phyloP scores from a whole-genome alignment of 768 basidiomycete species.

The Chlorophyllum brunneum region DNA sequence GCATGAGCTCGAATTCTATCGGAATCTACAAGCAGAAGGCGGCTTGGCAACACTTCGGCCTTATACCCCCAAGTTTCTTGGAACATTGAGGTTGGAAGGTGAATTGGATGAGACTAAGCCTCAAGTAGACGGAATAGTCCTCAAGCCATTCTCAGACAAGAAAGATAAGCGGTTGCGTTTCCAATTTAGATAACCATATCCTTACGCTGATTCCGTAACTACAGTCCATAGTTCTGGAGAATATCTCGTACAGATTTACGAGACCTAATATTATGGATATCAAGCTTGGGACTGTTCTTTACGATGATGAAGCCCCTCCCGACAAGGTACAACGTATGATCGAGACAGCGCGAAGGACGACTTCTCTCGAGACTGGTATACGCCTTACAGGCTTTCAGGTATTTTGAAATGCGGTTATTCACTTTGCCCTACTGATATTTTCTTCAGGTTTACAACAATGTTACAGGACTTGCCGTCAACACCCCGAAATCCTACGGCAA shows the following conservation, averaged over 20 bases:
- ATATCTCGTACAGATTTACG: constrained; percentile 66
- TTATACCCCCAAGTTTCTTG: constrained; percentile 75
- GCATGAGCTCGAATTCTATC: constrained; percentile 71
- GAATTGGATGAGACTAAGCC: constrained; percentile 33
- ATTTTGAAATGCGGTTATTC: not conserved
- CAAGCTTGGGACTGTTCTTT: constrained; percentile 91
- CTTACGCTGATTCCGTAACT: constrained; percentile 11
- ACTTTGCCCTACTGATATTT: constrained; percentile 7
- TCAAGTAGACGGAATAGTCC: constrained; percentile 19
- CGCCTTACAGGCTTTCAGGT: constrained; percentile 92
- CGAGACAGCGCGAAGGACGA: constrained; percentile 63
- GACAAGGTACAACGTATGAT: constrained; percentile 83
- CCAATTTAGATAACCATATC: not conserved
- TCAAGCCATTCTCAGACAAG: constrained; percentile 27
- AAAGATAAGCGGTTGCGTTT: constrained; percentile 43
- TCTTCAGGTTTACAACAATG: constrained; percentile 67
- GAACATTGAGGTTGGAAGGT: constrained; percentile 74
- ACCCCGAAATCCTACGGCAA: constrained; percentile 80
- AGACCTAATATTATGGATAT: constrained; percentile 89
- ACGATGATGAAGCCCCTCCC: constrained; percentile 58
- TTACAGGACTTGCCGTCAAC: constrained; percentile 47
- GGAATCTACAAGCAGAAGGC: constrained; percentile 39
- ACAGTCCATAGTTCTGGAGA: constrained; percentile 85
- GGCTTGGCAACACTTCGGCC: constrained; percentile 41
- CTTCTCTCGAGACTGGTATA: constrained; percentile 72